Evolutionary conservation across 148 eudicot species (phyloP), one percentile per base, ranked within the genome.

Genomic region (Drosera capensis): DNA sequence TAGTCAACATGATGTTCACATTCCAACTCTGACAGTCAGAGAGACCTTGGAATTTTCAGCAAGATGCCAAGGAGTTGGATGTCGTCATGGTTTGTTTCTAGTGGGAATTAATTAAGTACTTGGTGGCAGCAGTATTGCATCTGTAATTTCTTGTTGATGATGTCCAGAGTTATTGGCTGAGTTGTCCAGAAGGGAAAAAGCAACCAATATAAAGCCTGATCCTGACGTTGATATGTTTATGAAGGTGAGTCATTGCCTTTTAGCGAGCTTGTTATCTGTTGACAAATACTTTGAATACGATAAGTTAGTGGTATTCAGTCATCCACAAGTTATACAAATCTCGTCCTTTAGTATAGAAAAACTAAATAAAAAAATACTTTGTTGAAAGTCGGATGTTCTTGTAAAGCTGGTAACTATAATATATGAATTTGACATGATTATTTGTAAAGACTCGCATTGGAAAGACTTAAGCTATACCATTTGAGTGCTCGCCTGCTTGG

Each of bases 11-110:
- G 90, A 85, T 64, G 61, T 66, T 3, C 94, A 84, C 29, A 68
- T 71, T 34, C 85, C 79, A 62, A 85, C 79, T 57, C 70, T 84
- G 75, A 84, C 94, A 25, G 94, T 84, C 7, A 67, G 87, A 62
- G 94, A 84, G 64, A 84, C 94, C 8, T 52, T 80, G 43, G 78
- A 73, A 1, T 84, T 67, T 55, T 74, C 88, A 29, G 88, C 79
- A 8, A 64, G 94, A 51, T 73, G 77, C 40, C 85, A 79, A 64
- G 94, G 94, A 25, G 79, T 84, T 44, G 94, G 88, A 56, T 58
- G 68, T 4, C 60, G 74, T n/a, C 71, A 80, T 46, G 94, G 88
- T 84, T n/a, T 14, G 22, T 51, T n/a, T 40, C 8, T 17, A 8
- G 23, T 39, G n/a, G n/a, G n/a, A n/a, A n/a, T n/a, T n/a, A n/a